These are phyloP conservation scores for Zygoascus biomembranicola DNA, from an alignment of 805 yeast genomes.

Conservation along the genomic window DNA sequence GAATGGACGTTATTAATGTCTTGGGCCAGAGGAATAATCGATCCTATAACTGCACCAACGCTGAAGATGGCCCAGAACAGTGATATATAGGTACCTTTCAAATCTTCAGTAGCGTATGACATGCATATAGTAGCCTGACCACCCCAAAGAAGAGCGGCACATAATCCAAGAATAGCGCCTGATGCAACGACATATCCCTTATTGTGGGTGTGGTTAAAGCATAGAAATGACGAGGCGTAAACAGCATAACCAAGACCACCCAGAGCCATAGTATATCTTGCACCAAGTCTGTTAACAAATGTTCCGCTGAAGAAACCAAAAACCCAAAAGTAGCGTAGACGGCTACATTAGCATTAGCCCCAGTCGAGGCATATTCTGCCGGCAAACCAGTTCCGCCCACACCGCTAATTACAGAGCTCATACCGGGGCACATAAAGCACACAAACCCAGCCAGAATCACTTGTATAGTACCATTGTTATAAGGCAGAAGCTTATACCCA, in stretches of 20 bases:
- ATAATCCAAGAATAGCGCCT: slow-evolving; percentile 45
- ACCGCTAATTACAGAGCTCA: slow-evolving; percentile 24
- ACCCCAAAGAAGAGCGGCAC: slow-evolving; percentile 47
- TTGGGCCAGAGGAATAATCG: slow-evolving; percentile 41
- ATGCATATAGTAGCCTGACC: slow-evolving; percentile 46
- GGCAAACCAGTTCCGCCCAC: slow-evolving; percentile 26
- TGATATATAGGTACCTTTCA: slow-evolving; percentile 44
- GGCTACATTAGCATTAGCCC: slow-evolving; percentile 24
- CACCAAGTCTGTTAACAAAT: slow-evolving; percentile 19
- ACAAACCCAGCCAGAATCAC: slow-evolving; percentile 12
- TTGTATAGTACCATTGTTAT: slow-evolving; percentile 8
- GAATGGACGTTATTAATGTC: slow-evolving; percentile 32
- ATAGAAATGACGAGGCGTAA: slow-evolving; percentile 41
- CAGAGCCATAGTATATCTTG: slow-evolving; percentile 28
- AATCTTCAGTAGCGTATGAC: slow-evolving; percentile 43
- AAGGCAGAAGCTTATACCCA: background rate
- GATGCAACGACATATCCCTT: slow-evolving; percentile 43
- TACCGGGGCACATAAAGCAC: slow-evolving; percentile 21
- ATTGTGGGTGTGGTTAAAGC: slow-evolving; percentile 37
- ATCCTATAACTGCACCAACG: slow-evolving; percentile 50
- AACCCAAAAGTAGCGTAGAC: slow-evolving; percentile 22
- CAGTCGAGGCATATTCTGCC: slow-evolving; percentile 14
- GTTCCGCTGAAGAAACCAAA: slow-evolving; percentile 23
- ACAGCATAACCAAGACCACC: slow-evolving; percentile 46
- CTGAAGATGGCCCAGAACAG: slow-evolving; percentile 49